phyloP scores from a whole-genome alignment of 306 rosid genomes.

The Fragaria nilgerrensis region DNA sequence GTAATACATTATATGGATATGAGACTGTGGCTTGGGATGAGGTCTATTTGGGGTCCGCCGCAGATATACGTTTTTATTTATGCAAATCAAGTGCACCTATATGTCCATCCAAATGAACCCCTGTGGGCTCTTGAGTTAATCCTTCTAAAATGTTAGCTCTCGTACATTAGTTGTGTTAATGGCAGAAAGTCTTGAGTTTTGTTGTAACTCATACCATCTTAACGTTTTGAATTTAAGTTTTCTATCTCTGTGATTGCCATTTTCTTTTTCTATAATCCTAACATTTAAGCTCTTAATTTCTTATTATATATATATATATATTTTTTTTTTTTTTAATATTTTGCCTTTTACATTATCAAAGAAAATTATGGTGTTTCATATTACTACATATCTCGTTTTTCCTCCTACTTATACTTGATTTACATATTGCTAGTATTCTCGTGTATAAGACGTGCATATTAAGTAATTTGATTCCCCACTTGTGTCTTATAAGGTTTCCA shows the following conservation, averaged over 20 bases:
- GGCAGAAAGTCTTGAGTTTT: not conserved
- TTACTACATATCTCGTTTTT: not conserved
- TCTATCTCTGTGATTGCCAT: not conserved
- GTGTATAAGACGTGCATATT: not conserved
- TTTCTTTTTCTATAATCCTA: not conserved
- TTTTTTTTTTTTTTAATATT: not conserved
- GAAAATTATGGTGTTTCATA: not conserved
- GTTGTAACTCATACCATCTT: not conserved
- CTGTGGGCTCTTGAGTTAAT: slow-evolving; percentile 16
- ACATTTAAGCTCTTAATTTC: not conserved
- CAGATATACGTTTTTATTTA: not conserved
- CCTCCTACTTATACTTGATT: not conserved
- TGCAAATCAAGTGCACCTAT: not conserved
- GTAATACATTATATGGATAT: not conserved
- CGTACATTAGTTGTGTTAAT: slow-evolving; percentile 1
- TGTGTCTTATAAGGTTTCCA: not conserved
- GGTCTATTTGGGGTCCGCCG: not conserved
- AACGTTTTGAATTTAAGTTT: not conserved
- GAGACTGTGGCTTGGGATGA: not conserved
- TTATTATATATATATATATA: too few species aligned
- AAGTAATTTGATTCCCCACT: not conserved
- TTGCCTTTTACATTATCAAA: not conserved
- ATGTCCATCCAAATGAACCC: not conserved
- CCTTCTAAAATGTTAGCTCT: slow-evolving; percentile 1
- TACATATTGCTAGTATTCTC: not conserved